Conservation (phyloP, 2,329 filamentous ascomycete genomes). For the Colletotrichum brevisporum region DNA sequence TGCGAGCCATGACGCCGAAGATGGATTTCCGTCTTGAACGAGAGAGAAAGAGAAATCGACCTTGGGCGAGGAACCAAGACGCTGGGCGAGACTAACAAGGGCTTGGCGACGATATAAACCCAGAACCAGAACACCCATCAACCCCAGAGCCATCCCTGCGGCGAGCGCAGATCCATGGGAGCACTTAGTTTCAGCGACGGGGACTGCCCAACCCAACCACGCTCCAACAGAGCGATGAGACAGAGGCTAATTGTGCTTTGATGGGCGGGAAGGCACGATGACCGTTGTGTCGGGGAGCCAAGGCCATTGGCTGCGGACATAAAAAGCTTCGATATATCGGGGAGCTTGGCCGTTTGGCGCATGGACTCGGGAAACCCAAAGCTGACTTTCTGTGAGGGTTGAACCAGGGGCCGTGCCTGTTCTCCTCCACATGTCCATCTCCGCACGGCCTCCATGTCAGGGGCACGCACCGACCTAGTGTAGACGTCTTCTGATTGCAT, state of each 20-base stretch:
- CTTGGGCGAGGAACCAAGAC: too few species aligned
- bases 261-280: conserved; percentile 17
- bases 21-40: not conserved
- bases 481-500: not conserved
- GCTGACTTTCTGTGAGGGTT: not conserved
- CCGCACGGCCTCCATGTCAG: conserved; percentile 3
- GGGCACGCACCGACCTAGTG: not conserved
- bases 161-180: conserved; percentile 8
- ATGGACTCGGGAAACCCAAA: not conserved
- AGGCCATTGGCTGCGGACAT: conserved; percentile 5
- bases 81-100: not conserved
- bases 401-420: conserved; percentile 18
- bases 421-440: not conserved
- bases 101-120: conserved; percentile 17
- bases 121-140: not conserved
- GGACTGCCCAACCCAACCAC: not conserved
- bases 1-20: conserved; percentile 21
- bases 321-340: not conserved
- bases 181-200: conserved; percentile 11
- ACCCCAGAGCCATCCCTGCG: not conserved
- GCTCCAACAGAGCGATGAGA: conserved; percentile 15
- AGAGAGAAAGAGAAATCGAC: not conserved
- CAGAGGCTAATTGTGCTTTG: conserved; percentile 39
- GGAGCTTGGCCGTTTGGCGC: not conserved
- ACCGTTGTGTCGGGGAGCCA: not conserved